These are phyloP conservation scores for Fonsecaea multimorphosa DNA, from an alignment of 2,329 filamentous ascomycete species.

Conservation along the genomic window DNA sequence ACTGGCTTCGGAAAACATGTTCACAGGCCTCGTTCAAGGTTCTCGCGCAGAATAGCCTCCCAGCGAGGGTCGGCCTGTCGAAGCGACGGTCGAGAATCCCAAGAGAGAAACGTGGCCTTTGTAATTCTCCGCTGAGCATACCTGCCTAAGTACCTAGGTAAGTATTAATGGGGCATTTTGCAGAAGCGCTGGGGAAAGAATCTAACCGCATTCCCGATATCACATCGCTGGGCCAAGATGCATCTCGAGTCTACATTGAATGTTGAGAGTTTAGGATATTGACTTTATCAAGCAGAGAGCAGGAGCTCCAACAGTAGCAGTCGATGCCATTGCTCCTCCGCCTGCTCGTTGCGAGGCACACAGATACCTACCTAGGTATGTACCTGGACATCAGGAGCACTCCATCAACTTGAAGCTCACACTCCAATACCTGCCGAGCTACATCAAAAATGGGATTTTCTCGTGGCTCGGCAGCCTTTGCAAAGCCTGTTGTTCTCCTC, in stretches of 20 bases:
- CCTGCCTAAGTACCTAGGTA: too few species aligned
- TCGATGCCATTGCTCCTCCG: not conserved
- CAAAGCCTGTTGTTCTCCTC: conserved; percentile 4
- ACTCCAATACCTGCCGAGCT: not conserved
- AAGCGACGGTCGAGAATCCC: not conserved
- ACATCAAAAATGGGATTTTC: not conserved
- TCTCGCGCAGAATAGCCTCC: too few species aligned
- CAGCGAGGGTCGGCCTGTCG: not conserved
- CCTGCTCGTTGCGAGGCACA: not conserved
- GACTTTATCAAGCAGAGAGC: not conserved
- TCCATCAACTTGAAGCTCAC: not conserved
- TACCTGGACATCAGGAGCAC: not conserved
- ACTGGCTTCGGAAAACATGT: not conserved
- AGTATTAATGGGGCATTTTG: not conserved
- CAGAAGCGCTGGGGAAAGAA: not conserved
- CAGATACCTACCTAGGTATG: not conserved
- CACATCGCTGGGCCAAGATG: not conserved
- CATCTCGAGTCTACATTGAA: not conserved
- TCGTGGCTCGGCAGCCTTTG: not conserved
- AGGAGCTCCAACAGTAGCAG: not conserved
- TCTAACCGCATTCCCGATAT: not conserved
- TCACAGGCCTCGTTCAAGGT: not conserved
- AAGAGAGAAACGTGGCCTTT: conserved; percentile 1
- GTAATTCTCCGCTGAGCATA: not conserved
- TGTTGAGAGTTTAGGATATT: not conserved